Conservation (phyloP, 1,284 basidiomycete genomes). For the Moesziomyces sp. region DNA sequence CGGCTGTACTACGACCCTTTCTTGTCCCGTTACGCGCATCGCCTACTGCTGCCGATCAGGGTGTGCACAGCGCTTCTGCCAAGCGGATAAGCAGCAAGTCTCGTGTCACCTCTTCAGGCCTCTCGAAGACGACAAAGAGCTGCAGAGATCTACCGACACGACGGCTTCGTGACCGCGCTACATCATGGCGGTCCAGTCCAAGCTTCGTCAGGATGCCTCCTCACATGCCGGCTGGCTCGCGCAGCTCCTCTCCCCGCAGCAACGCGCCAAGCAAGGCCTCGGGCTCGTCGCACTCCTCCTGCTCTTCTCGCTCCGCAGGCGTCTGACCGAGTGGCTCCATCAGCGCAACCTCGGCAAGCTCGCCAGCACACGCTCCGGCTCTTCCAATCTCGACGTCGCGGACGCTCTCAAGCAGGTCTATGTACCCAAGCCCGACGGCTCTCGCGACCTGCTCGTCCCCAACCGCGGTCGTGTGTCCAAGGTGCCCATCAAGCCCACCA, state of each 20-base stretch:
- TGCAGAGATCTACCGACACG: no score
- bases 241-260: constrained; percentile 23
- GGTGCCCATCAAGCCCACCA: constrained; percentile 67
- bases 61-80: neutral
- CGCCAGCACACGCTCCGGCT: constrained; percentile 14
- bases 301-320: constrained; percentile 42
- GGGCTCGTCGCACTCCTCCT: constrained; percentile 32
- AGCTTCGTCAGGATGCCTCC: constrained; percentile 24
- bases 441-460: constrained; percentile 62
- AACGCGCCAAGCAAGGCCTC: constrained; percentile 23
- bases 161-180: neutral
- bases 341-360: constrained; percentile 14
- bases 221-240: constrained; percentile 21
- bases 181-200: constrained; percentile 45
- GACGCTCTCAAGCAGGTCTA: constrained; percentile 64
- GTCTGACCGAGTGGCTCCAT: constrained; percentile 18
- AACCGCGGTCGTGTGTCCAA: constrained; percentile 61
- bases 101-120: no score
- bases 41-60: neutral
- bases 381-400: constrained; percentile 26
- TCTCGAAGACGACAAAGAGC: no score
- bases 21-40: neutral
- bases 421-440: constrained; percentile 50
- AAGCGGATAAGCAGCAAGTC: neutral
- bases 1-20: no score